phyloP scores from a whole-genome alignment of 192 early-diverging fungal species.

The Chytriomyces sp. region DNA sequence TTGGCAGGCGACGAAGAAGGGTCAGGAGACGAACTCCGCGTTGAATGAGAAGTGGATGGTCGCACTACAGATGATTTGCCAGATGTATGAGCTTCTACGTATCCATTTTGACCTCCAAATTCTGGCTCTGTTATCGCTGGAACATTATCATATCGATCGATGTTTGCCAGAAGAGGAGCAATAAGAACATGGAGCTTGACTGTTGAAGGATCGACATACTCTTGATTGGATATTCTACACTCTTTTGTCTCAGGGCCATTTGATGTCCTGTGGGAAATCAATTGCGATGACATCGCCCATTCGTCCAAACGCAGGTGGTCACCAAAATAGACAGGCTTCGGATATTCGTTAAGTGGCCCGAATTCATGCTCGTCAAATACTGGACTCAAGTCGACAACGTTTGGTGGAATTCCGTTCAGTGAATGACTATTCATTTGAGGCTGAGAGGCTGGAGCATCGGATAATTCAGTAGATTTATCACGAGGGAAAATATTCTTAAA shows the following conservation, averaged over 20 bases:
- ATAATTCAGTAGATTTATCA: no score
- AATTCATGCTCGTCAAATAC: slow-evolving; percentile 2
- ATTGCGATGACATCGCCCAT: slow-evolving; percentile 1
- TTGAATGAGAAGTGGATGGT: no score
- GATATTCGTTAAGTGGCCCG: slow-evolving; percentile 19
- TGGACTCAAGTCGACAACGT: slow-evolving; percentile 3
- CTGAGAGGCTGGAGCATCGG: no score
- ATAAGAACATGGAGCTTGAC: neutral
- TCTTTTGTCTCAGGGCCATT: neutral
- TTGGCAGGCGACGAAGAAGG: neutral
- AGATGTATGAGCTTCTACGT: no score
- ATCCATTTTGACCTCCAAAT: no score
- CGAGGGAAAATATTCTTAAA: no score
- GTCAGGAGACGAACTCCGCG: neutral
- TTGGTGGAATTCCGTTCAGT: no score
- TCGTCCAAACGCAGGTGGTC: neutral
- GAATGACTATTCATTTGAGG: no score
- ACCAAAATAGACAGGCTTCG: slow-evolving; percentile 3
- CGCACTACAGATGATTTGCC: no score
- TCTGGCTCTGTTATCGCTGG: no score
- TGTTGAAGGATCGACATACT: neutral
- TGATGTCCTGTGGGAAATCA: neutral
- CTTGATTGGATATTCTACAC: neutral
- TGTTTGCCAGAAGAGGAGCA: neutral
- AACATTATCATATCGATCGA: neutral